Percentiles rank a stretch among this genome's conserved stretches.
Conservation (phyloP, 345 rosid species). For the Carallia pectinifolia region DNA sequence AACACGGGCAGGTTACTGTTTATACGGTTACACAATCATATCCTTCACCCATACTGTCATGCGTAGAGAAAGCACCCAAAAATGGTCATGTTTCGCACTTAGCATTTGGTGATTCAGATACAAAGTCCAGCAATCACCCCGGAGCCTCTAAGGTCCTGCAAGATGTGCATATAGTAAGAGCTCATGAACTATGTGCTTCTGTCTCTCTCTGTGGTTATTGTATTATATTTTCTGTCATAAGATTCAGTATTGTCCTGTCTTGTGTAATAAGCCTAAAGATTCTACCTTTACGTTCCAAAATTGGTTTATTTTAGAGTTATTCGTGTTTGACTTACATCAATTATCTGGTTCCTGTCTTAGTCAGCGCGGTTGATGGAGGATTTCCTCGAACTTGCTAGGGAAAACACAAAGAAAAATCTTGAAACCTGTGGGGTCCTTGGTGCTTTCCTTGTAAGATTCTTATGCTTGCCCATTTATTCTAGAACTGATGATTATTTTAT, state of each 20-base stretch:
- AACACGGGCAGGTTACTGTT: slow-evolving; percentile 12
- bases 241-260: background rate
- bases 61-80: slow-evolving; percentile 43
- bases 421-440: slow-evolving; percentile 85
- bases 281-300: too few relatives aligned
- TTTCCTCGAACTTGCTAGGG: slow-evolving; percentile 80
- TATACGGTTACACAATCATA: slow-evolving; percentile 56
- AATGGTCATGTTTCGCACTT: slow-evolving; percentile 52
- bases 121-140: slow-evolving; percentile 23
- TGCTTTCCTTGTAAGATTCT: slow-evolving; percentile 39
- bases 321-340: too few relatives aligned
- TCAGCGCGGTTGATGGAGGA: slow-evolving; percentile 72
- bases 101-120: slow-evolving; percentile 31
- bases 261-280: background rate
- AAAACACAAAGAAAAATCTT: slow-evolving; percentile 79
- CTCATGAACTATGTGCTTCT: background rate
- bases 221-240: background rate
- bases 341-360: slow-evolving; percentile 21
- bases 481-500: too few relatives aligned
- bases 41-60: slow-evolving; percentile 63
- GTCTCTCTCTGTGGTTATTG: background rate
- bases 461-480: too few relatives aligned
- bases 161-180: slow-evolving; percentile 79
- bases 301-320: too few relatives aligned
- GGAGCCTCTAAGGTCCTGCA: slow-evolving; percentile 37